A percentile compares a stretch with the other conserved stretches of the same genome.
Evolutionary conservation across 805 yeast genomes (phyloP).

Genomic region (Saccharomyces mikatae): DNA sequence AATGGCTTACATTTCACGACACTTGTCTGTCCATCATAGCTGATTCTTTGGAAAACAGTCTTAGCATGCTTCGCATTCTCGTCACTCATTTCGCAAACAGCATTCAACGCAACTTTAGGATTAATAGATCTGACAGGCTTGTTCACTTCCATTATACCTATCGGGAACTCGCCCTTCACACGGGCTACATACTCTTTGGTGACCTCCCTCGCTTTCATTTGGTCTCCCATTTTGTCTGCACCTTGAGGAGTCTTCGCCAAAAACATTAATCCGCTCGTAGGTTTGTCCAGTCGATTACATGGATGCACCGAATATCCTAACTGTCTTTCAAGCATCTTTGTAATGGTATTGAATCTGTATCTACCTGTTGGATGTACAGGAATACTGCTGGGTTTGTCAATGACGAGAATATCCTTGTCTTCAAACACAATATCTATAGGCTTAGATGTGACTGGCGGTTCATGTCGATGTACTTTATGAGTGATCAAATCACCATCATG

Average conservation of each 20-base stretch:
- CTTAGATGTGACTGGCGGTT: conserved; percentile 64
- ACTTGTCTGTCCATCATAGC: conserved; percentile 55
- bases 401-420: conserved; percentile 67
- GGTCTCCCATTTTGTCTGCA: conserved; percentile 68
- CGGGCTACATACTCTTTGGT: conserved; percentile 78
- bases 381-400: conserved; percentile 90
- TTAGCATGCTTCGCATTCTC: conserved; percentile 52
- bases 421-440: conserved; percentile 62
- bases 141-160: conserved; percentile 46
- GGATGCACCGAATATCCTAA: conserved; percentile 63
- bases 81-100: conserved; percentile 33
- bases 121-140: conserved; percentile 62
- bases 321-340: conserved; percentile 70
- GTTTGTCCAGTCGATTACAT: conserved; percentile 80
- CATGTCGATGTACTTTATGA: conserved; percentile 81
- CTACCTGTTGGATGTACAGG: conserved; percentile 96
- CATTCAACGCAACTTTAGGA: conserved; percentile 64
- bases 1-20: conserved; percentile 77
- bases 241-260: conserved; percentile 74
- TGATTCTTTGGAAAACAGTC: conserved; percentile 59
- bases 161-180: conserved; percentile 84
- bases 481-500: conserved; percentile 76
- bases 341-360: conserved; percentile 64
- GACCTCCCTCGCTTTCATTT: conserved; percentile 64
- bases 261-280: conserved; percentile 91